Evolutionary conservation across 192 early-diverging fungal species (phyloP).

Genomic region (Podila verticillata): DNA sequence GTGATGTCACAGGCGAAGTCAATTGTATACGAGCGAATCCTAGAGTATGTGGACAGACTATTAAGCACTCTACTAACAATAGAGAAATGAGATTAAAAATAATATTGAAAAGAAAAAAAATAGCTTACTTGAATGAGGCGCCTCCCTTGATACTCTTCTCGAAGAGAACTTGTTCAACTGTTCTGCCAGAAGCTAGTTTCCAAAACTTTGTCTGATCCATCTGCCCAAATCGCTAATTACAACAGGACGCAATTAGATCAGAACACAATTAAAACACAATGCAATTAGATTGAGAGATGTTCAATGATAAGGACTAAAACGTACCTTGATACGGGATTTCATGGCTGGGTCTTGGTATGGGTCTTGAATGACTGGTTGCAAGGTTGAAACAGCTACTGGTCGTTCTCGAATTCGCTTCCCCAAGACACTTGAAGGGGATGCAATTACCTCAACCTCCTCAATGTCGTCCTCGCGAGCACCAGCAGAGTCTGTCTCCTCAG

Average conservation of each 20-base stretch:
- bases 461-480: neutral
- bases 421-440: slow-evolving; percentile 2
- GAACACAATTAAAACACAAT: slow-evolving; percentile 3
- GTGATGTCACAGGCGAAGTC: no score
- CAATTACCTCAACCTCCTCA: slow-evolving; percentile 10
- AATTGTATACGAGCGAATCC: slow-evolving; percentile 19
- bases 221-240: neutral
- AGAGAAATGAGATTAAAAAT: neutral
- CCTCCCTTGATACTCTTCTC: slow-evolving; percentile 7
- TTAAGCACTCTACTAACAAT: neutral
- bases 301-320: neutral
- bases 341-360: slow-evolving; percentile 10
- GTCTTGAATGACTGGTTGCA: slow-evolving; percentile 9
- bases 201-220: slow-evolving; percentile 14
- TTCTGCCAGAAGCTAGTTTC: slow-evolving; percentile 12
- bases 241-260: neutral
- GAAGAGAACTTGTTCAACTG: slow-evolving; percentile 10
- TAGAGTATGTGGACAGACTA: slow-evolving; percentile 1
- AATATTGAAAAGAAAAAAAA: neutral
- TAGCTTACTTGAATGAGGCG: slow-evolving; percentile 11
- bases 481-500: neutral
- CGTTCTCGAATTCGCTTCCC: slow-evolving; percentile 3
- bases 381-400: slow-evolving; percentile 5
- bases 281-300: no score
- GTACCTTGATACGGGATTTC: slow-evolving; percentile 11